These are phyloP conservation scores for Beta lomatogona DNA, from an alignment of 179 eudicot species.

Conservation along the genomic window DNA sequence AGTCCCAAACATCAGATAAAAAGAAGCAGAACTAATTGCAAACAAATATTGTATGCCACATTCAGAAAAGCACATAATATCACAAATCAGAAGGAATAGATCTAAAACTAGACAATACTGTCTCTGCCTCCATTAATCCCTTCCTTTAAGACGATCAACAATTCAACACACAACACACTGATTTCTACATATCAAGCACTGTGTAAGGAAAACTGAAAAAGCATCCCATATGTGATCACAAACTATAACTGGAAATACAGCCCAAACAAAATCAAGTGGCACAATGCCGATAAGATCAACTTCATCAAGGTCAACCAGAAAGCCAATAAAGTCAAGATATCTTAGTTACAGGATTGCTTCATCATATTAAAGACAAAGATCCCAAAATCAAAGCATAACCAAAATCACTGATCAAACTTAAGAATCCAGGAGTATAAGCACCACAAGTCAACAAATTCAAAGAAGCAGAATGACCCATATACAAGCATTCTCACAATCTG, in stretches of 20 bases:
- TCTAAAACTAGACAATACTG: neutral
- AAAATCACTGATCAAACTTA: neutral
- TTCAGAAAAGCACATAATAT: neutral
- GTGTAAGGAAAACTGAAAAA: neutral
- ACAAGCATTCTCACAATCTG: constrained; percentile 6
- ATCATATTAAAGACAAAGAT: neutral
- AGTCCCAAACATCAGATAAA: neutral
- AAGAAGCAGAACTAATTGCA: neutral
- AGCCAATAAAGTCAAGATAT: neutral
- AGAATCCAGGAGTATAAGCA: constrained; percentile 9
- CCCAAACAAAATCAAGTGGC: neutral
- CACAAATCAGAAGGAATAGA: neutral
- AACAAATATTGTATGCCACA: neutral
- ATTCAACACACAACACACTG: neutral
- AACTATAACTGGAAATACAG: neutral
- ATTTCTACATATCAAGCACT: constrained; percentile 1
- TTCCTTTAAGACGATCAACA: neutral
- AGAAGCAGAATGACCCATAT: neutral
- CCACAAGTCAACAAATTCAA: neutral
- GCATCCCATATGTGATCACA: neutral
- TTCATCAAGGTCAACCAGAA: neutral
- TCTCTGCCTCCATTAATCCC: neutral
- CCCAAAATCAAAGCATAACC: neutral
- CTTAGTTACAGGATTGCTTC: neutral
- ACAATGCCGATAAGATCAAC: neutral